Evolutionary conservation across 1,284 basidiomycete species (phyloP).

Genomic region (Malassezia sympodialis): DNA sequence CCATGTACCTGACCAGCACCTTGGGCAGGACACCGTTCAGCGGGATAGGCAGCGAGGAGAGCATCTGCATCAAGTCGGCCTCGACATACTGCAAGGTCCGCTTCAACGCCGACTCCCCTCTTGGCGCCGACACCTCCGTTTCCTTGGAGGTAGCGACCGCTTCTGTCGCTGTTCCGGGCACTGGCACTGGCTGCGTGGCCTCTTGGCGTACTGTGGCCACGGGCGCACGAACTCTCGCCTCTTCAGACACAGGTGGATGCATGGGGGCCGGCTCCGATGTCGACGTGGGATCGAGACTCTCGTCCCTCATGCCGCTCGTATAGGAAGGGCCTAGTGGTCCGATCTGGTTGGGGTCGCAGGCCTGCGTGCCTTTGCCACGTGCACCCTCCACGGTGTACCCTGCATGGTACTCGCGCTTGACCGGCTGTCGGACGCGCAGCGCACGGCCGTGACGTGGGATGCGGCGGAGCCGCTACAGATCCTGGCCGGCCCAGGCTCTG

Average conservation of each 20-base stretch:
- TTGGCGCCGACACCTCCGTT: not conserved
- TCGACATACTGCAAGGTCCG: slow-evolving; percentile 6
- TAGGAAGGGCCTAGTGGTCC: not conserved
- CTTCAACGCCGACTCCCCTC: not conserved
- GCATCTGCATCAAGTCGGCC: slow-evolving; percentile 30
- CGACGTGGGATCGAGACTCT: not conserved
- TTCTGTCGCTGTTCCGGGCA: not conserved
- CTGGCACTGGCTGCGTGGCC: not conserved
- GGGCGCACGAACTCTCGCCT: not conserved
- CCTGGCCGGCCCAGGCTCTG: slow-evolving; percentile 43
- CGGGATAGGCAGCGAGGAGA: slow-evolving; percentile 33
- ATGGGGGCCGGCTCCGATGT: not conserved
- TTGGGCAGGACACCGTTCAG: slow-evolving; percentile 32
- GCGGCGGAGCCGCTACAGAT: slow-evolving; percentile 37
- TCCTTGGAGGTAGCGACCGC: not conserved
- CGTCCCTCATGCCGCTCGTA: not conserved
- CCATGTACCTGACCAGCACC: slow-evolving; percentile 27
- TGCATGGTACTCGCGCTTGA: slow-evolving; percentile 10
- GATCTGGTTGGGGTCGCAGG: not conserved
- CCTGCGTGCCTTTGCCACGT: not conserved
- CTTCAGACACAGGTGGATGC: not conserved
- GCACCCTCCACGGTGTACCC: not conserved
- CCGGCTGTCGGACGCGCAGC: slow-evolving; percentile 32
- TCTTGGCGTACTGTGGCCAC: not conserved
- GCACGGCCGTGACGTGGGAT: slow-evolving; percentile 32